A percentile compares a stretch with the other conserved stretches of the same genome.
Evolutionary conservation across 73 alveolate species (phyloP).

Genomic region (Urostyla sp.): DNA sequence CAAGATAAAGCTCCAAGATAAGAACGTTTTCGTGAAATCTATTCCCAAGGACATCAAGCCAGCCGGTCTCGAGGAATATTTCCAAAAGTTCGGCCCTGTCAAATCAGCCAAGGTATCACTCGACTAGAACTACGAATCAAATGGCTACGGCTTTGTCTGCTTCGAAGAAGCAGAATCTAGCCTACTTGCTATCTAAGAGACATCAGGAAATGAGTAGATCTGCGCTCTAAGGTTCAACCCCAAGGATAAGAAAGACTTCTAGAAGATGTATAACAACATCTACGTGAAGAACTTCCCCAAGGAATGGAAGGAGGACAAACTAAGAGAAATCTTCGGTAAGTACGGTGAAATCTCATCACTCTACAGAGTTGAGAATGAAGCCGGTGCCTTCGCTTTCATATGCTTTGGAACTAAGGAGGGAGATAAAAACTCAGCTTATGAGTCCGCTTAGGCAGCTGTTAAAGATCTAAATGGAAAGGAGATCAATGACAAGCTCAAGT

Average conservation of each 20-base stretch:
- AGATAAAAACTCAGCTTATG: conserved; percentile 21
- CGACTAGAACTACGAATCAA: conserved; percentile 39
- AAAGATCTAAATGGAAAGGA: conserved; percentile 34
- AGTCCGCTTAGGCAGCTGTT: conserved; percentile 72
- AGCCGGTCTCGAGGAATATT: conserved; percentile 12
- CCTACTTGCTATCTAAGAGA: conserved; percentile 39
- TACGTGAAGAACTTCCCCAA: conserved; percentile 79
- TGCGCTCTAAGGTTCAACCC: conserved; percentile 19
- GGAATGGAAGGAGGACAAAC: conserved; percentile 57
- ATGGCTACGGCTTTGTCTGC: conserved; percentile 90
- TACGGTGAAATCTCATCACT: conserved; percentile 84
- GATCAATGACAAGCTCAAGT: conserved; percentile 7
- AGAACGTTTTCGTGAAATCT: conserved; percentile 60
- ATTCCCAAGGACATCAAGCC: conserved; percentile 47
- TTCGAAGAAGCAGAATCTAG: conserved; percentile 84
- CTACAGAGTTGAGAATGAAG: conserved; percentile 57
- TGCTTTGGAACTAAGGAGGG: conserved; percentile 68
- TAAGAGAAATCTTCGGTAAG: conserved; percentile 77
- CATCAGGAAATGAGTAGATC: background rate
- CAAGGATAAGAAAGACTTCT: conserved; percentile 38
- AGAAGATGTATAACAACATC: conserved; percentile 71
- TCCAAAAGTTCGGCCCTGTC: background rate
- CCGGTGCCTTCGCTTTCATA: conserved; percentile 83
- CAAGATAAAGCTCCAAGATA: background rate
- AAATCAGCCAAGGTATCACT: conserved; percentile 68